These are phyloP conservation scores for Lophium mytilinum DNA, from an alignment of 495 filamentous ascomycete species.

Conservation along the genomic window DNA sequence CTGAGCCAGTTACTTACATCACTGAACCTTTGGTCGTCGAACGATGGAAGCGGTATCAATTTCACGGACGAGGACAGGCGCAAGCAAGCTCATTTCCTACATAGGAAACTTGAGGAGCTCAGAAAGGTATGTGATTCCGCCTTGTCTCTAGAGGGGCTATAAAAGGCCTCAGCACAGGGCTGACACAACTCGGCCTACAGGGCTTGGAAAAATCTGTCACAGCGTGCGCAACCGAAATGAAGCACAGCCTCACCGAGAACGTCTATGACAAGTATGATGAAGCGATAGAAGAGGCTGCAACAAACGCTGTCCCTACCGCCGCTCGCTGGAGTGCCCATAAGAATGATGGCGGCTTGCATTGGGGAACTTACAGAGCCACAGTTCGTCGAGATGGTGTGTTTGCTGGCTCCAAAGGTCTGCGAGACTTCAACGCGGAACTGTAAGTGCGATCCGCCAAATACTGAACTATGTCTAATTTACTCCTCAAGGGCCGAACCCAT, in stretches of 20 bases:
- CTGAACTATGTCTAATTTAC: not conserved
- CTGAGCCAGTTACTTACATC: constrained; percentile 45
- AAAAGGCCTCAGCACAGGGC: not conserved
- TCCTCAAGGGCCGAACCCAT: constrained; percentile 40
- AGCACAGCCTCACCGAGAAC: constrained; percentile 35
- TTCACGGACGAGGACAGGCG: constrained; percentile 37
- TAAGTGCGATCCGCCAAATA: constrained; percentile 5
- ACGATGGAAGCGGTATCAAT: constrained; percentile 36
- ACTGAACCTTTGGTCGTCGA: constrained; percentile 44
- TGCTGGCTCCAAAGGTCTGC: constrained; percentile 17
- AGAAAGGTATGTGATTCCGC: constrained; percentile 36
- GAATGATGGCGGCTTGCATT: constrained; percentile 42
- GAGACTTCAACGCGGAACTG: constrained; percentile 46
- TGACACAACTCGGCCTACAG: constrained; percentile 7
- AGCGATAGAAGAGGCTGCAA: constrained; percentile 6
- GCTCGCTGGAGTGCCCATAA: constrained; percentile 41
- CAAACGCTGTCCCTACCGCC: constrained; percentile 29
- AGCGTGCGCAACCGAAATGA: constrained; percentile 33
- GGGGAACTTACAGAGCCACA: constrained; percentile 56
- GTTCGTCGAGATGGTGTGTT: constrained; percentile 45
- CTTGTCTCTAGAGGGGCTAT: not conserved
- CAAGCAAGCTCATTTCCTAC: constrained; percentile 36
- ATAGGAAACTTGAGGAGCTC: constrained; percentile 37
- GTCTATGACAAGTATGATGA: constrained; percentile 40
- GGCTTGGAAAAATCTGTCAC: constrained; percentile 34